Conservation (phyloP, 2,329 filamentous ascomycete genomes). For the Whalleya microplaca region DNA sequence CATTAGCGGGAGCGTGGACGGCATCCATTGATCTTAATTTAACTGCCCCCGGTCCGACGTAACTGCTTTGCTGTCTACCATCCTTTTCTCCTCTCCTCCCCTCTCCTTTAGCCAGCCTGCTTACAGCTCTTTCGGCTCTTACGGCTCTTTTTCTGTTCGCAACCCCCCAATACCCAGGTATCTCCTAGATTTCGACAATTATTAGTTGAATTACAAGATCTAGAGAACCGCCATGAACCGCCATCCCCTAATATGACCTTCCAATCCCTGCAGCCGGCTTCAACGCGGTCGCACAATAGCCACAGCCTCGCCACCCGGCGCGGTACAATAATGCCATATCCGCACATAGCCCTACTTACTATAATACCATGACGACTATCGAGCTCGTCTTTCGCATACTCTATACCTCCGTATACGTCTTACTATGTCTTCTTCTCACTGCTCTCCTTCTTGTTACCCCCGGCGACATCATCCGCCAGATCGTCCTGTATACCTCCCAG, state of each 20-base stretch:
- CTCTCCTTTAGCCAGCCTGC: background rate
- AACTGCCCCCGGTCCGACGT: background rate
- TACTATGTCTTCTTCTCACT: constrained; percentile 74
- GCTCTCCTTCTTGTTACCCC: constrained; percentile 79
- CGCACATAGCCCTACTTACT: constrained; percentile 11
- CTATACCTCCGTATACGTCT: constrained; percentile 77
- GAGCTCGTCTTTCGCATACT: constrained; percentile 74
- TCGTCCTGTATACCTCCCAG: constrained; percentile 62
- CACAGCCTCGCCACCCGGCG: constrained; percentile 18
- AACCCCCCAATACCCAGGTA: constrained; percentile 11
- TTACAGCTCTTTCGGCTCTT: too few relatives aligned
- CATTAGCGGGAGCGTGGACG: too few relatives aligned
- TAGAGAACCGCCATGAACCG: constrained; percentile 22
- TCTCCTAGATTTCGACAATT: constrained; percentile 3
- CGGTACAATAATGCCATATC: constrained; percentile 15
- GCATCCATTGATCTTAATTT: background rate
- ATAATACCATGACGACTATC: constrained; percentile 44
- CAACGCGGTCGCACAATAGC: constrained; percentile 23
- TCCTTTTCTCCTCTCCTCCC: constrained; percentile 6
- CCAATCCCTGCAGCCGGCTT: constrained; percentile 13
- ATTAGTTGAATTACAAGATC: constrained; percentile 6
- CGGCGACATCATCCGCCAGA: constrained; percentile 79
- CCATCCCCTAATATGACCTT: constrained; percentile 29
- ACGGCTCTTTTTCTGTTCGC: background rate
- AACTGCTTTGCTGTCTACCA: background rate